These are phyloP conservation scores for Corinectria fuckeliana DNA, from an alignment of 2,329 filamentous ascomycete species.

Conservation along the genomic window DNA sequence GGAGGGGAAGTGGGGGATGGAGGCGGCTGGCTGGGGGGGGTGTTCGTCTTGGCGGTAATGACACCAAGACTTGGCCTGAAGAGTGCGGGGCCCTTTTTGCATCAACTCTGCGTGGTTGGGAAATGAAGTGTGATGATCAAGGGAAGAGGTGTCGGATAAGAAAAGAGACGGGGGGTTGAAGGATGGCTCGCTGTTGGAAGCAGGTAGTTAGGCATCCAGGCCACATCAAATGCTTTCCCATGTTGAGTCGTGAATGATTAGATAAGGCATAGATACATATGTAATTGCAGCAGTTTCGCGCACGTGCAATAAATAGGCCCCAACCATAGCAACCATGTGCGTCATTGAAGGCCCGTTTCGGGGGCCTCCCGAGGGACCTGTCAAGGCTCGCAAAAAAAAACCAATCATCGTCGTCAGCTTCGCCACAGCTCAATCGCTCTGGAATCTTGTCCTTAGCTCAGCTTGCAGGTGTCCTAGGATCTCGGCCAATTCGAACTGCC, in stretches of 20 bases:
- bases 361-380: neutral
- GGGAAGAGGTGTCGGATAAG: neutral
- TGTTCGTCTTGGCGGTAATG: neutral
- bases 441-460: neutral
- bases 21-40: neutral
- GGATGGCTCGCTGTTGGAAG: neutral
- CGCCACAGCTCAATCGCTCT: slow-evolving; percentile 27
- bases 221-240: no score
- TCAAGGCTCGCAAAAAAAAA: slow-evolving; percentile 15
- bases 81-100: slow-evolving; percentile 6
- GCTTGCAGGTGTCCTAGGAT: neutral
- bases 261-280: neutral
- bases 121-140: neutral
- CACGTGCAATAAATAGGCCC: slow-evolving; percentile 31
- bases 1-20: neutral
- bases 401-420: slow-evolving; percentile 35
- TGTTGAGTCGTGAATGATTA: neutral
- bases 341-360: slow-evolving; percentile 30
- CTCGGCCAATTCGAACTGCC: neutral
- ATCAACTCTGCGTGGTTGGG: neutral
- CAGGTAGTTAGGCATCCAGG: no score
- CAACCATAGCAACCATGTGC: slow-evolving; percentile 43
- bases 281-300: slow-evolving; percentile 1
- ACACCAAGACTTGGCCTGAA: neutral
- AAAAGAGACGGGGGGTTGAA: neutral